Conservation (phyloP, 2,329 filamentous ascomycete genomes). For the Diplodia intermedia region DNA sequence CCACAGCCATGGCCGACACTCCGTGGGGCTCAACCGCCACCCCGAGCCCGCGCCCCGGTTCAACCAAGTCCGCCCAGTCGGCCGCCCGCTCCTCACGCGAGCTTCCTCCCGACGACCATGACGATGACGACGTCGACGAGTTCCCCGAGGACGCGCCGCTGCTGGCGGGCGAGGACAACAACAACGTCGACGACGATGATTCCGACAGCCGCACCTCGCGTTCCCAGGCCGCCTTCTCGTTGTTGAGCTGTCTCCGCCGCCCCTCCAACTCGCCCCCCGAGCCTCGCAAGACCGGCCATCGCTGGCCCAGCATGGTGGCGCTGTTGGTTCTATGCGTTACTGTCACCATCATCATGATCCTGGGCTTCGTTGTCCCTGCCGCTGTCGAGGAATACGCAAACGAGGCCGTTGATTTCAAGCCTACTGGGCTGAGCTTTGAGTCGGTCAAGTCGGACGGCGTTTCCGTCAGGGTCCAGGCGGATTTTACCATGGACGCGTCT, state of each 20-base stretch:
- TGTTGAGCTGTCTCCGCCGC: conserved; percentile 46
- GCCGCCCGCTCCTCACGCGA: conserved; percentile 41
- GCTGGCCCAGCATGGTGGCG: conserved; percentile 82
- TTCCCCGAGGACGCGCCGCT: conserved; percentile 52
- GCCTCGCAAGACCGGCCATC: conserved; percentile 49
- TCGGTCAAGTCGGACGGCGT: conserved; percentile 82
- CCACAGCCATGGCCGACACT: conserved; percentile 44
- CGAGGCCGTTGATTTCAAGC: conserved; percentile 80
- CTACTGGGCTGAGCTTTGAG: conserved; percentile 83
- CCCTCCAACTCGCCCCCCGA: conserved; percentile 34
- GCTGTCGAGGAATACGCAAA: conserved; percentile 86
- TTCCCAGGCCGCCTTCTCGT: conserved; percentile 46
- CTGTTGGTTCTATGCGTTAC: conserved; percentile 69
- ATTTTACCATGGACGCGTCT: conserved; percentile 79
- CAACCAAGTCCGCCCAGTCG: conserved; percentile 47
- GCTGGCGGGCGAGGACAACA: conserved; percentile 43
- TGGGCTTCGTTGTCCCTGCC: conserved; percentile 82
- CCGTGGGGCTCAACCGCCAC: conserved; percentile 48
- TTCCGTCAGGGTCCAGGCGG: conserved; percentile 78
- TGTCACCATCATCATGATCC: conserved; percentile 72
- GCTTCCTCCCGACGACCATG: conserved; percentile 11
- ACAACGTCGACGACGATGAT: conserved; percentile 36
- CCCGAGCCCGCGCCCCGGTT: conserved; percentile 47
- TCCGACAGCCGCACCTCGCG: conserved; percentile 32
- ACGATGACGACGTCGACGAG: conserved; percentile 30